phyloP scores from a whole-genome alignment of 495 filamentous ascomycete genomes.

The Podospora pseudopauciseta region DNA sequence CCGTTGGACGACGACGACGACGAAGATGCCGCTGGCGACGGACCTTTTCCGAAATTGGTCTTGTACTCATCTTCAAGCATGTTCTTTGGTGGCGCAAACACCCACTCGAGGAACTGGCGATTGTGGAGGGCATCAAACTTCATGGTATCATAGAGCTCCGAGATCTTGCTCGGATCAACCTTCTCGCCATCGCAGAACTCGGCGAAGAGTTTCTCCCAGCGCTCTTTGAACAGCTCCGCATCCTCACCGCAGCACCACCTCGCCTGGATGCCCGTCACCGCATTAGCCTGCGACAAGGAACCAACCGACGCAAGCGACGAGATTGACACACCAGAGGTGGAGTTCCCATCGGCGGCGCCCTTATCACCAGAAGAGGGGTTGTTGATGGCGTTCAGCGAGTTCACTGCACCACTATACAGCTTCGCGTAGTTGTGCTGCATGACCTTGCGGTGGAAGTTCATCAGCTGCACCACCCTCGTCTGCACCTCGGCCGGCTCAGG shows the following conservation, averaged over 20 bases:
- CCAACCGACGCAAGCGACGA: constrained; percentile 38
- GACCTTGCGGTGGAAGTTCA: constrained; percentile 93
- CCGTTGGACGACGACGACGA: neutral
- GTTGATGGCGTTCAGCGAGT: constrained; percentile 54
- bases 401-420: constrained; percentile 60
- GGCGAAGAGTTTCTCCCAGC: constrained; percentile 97
- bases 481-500: constrained; percentile 91
- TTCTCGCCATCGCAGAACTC: constrained; percentile 97
- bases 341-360: constrained; percentile 26
- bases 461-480: constrained; percentile 84
- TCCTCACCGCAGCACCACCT: constrained; percentile 98
- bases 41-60: constrained; percentile 27
- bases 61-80: constrained; percentile 63
- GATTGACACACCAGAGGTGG: constrained; percentile 15
- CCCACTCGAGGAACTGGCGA: constrained; percentile 93
- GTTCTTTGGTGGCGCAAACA: constrained; percentile 77
- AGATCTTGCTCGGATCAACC: constrained; percentile 96
- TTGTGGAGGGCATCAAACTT: constrained; percentile 99
- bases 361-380: constrained; percentile 39
- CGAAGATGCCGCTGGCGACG: neutral
- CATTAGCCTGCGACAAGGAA: constrained; percentile 55
- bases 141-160: constrained; percentile 97
- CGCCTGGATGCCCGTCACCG: constrained; percentile 67
- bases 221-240: constrained; percentile 87
- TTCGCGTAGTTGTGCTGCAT: constrained; percentile 90